A percentile compares a stretch with the other conserved stretches of the same genome.
These are phyloP conservation scores for Pseudozyma sp. DNA, from an alignment of 1,284 basidiomycete genomes.

Conservation along the genomic window DNA sequence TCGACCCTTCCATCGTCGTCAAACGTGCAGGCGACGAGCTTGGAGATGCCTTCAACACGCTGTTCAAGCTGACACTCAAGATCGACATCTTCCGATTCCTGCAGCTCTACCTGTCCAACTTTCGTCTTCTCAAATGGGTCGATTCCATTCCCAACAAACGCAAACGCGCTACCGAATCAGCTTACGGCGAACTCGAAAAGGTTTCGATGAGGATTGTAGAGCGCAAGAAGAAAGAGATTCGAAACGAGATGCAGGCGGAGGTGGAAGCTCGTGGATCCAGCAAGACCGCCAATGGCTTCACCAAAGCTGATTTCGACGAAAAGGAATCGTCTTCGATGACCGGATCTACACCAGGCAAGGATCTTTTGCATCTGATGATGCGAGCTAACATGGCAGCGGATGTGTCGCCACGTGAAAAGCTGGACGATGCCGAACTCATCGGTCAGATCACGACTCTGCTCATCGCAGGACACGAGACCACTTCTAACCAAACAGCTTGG, in stretches of 20 bases:
- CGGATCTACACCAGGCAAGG: slow-evolving; percentile 38
- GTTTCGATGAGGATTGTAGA: slow-evolving; percentile 52
- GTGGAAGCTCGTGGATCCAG: slow-evolving; percentile 9
- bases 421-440: slow-evolving; percentile 58
- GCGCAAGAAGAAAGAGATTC: slow-evolving; percentile 51
- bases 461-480: slow-evolving; percentile 66
- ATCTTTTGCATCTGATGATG: slow-evolving; percentile 63
- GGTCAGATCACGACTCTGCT: slow-evolving; percentile 63
- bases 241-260: slow-evolving; percentile 44
- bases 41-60: slow-evolving; percentile 39
- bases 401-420: slow-evolving; percentile 38
- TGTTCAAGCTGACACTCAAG: slow-evolving; percentile 41
- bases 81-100: slow-evolving; percentile 41
- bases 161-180: slow-evolving; percentile 29
- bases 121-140: slow-evolving; percentile 56
- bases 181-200: slow-evolving; percentile 43
- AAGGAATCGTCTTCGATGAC: slow-evolving; percentile 10
- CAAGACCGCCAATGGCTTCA: slow-evolving; percentile 16
- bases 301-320: slow-evolving; percentile 56
- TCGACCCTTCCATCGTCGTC: slow-evolving; percentile 15
- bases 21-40: slow-evolving; percentile 40
- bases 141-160: slow-evolving; percentile 55
- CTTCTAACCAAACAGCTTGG: slow-evolving; percentile 63
- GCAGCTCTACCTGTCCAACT: slow-evolving; percentile 50
- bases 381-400: slow-evolving; percentile 63